Conservation (phyloP, 108 stramenopile genomes). For the Cyclotella distinguenda region DNA sequence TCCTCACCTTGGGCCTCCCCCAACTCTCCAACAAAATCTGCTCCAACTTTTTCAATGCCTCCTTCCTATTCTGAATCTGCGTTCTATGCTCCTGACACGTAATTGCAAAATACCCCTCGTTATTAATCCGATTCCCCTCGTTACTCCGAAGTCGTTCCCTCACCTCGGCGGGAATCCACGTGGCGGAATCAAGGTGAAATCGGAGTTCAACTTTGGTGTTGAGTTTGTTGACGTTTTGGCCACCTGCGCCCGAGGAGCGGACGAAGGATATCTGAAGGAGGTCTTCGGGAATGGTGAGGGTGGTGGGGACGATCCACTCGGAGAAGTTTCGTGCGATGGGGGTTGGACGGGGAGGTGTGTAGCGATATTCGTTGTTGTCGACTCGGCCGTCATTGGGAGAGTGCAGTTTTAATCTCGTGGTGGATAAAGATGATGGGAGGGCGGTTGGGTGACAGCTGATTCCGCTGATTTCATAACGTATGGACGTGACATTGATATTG, state of each 20-base stretch:
- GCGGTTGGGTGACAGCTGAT: not conserved
- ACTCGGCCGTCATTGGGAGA: not conserved
- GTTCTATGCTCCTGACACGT: conserved; percentile 86
- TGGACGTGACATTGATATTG: too few relatives aligned
- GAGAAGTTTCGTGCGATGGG: conserved; percentile 40
- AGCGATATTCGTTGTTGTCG: conserved; percentile 15
- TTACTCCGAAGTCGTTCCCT: conserved; percentile 65
- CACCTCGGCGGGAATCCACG: conserved; percentile 86
- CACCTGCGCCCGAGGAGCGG: conserved; percentile 80
- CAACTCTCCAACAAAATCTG: conserved; percentile 60
- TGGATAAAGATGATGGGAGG: not conserved
- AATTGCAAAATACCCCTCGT: conserved; percentile 74
- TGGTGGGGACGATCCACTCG: conserved; percentile 66
- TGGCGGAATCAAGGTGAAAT: conserved; percentile 66
- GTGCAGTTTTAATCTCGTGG: conserved; percentile 5
- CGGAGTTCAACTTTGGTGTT: conserved; percentile 89
- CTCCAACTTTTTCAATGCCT: conserved; percentile 75
- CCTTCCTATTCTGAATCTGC: conserved; percentile 79
- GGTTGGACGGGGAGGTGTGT: conserved; percentile 6
- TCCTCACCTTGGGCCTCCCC: conserved; percentile 73
- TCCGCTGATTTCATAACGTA: too few relatives aligned
- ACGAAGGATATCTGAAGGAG: conserved; percentile 33
- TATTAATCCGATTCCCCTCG: conserved; percentile 81
- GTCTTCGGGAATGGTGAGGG: conserved; percentile 69
- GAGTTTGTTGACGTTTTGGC: conserved; percentile 95